phyloP scores from a whole-genome alignment of 495 filamentous ascomycete species.

The Cetradonia linearis region DNA sequence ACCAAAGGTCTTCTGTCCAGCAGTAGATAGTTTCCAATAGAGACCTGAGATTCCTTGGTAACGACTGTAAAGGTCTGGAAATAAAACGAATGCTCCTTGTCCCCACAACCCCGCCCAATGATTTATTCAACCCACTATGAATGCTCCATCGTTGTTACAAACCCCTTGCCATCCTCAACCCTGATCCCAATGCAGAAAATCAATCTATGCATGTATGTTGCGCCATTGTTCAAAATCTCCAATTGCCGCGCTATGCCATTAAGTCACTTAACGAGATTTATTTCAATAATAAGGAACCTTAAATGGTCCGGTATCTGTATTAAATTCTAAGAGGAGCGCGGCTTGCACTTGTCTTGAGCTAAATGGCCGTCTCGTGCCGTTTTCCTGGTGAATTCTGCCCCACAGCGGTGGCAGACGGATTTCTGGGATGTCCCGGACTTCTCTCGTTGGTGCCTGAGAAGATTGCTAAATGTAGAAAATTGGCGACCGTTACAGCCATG shows the following conservation, averaged over 20 bases:
- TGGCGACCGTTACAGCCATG: slow-evolving; percentile 90
- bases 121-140: neutral
- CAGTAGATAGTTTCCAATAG: neutral
- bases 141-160: neutral
- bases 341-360: slow-evolving; percentile 81
- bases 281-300: neutral
- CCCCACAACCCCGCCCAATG: neutral
- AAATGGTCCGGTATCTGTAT: neutral
- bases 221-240: neutral
- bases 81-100: neutral
- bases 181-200: slow-evolving; percentile 1
- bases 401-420: slow-evolving; percentile 76
- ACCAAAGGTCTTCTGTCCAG: neutral
- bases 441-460: slow-evolving; percentile 85
- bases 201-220: neutral
- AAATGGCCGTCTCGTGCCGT: slow-evolving; percentile 86
- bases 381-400: slow-evolving; percentile 83
- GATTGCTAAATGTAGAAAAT: slow-evolving; percentile 92
- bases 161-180: neutral
- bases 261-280: slow-evolving; percentile 9
- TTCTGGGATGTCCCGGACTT: slow-evolving; percentile 83
- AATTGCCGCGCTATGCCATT: slow-evolving; percentile 17
- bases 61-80: slow-evolving; percentile 1
- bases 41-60: slow-evolving; percentile 2
- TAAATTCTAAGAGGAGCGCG: slow-evolving; percentile 11